These are phyloP conservation scores for Flaveria robusta DNA, from an alignment of 129 eudicot species.

Conservation along the genomic window DNA sequence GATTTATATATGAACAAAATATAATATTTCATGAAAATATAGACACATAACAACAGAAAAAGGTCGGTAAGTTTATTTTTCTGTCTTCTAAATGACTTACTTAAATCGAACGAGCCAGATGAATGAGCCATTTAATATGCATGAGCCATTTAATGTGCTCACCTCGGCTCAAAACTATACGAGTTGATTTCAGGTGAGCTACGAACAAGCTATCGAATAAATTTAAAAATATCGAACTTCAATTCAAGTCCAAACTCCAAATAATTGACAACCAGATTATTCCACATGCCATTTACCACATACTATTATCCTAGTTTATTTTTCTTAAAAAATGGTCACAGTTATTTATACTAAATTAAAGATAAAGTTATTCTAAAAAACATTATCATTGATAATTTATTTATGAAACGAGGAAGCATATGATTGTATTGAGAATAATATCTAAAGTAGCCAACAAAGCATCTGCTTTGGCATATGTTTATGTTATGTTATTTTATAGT, in stretches of 20 bases:
- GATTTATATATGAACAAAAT: no score
- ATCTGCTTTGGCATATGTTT: constrained; percentile 45
- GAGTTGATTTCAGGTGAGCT: no score
- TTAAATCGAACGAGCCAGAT: no score
- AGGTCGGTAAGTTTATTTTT: no score
- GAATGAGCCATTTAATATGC: no score
- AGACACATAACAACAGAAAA: no score
- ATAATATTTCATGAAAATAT: no score
- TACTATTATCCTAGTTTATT: background rate
- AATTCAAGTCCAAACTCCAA: background rate
- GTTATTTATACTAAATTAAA: background rate
- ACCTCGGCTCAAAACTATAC: no score
- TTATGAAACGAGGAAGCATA: constrained; percentile 31
- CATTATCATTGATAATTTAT: constrained; percentile 7
- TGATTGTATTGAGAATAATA: constrained; percentile 38
- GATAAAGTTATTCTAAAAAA: background rate
- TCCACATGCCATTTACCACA: background rate
- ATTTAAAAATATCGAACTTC: no score
- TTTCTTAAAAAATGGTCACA: background rate
- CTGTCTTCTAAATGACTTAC: no score
- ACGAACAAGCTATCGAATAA: no score
- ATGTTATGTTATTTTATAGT: constrained; percentile 32
- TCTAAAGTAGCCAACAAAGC: constrained; percentile 42
- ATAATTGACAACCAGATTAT: background rate
- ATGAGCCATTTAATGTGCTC: no score